Conservation (phyloP, 225 moss, liverwort and hornwort genomes). For the Anthoceros angustus region DNA sequence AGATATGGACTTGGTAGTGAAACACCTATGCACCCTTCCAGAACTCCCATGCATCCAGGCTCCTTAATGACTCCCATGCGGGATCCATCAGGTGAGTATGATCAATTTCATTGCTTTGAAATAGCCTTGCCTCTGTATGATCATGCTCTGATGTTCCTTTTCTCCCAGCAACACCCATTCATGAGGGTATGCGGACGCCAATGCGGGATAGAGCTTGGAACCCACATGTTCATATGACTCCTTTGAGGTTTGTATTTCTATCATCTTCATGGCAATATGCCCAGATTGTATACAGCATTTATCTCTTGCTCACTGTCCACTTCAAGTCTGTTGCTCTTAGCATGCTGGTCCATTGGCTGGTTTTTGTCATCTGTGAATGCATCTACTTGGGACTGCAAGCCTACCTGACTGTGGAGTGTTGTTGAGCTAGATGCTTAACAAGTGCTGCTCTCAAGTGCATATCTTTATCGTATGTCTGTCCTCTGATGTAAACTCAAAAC, state of each 20-base stretch:
- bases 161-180: conserved; percentile 80
- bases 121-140: neutral
- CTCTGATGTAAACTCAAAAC: conserved; percentile 11
- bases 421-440: too few species aligned
- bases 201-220: conserved; percentile 99
- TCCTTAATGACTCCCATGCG: conserved; percentile 86
- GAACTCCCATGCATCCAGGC: conserved; percentile 90
- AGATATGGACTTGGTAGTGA: conserved; percentile 95
- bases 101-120: conserved; percentile 10
- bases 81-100: conserved; percentile 42
- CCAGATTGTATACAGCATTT: too few species aligned
- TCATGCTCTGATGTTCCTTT: conserved; percentile 13
- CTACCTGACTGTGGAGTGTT: too few species aligned
- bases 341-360: too few species aligned
- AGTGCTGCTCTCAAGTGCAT: too few species aligned
- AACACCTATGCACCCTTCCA: conserved; percentile 96
- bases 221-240: conserved; percentile 93
- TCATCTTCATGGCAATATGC: too few species aligned
- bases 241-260: conserved; percentile 39
- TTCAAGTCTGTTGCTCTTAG: too few species aligned
- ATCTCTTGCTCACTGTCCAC: too few species aligned
- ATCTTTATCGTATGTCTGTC: conserved; percentile 8
- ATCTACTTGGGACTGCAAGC: too few species aligned
- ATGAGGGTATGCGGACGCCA: conserved; percentile 99
- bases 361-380: too few species aligned